A percentile compares a stretch with the other conserved stretches of the same genome.
phyloP scores from a whole-genome alignment of 2,329 filamentous ascomycete species.

The Trichophyton benhamiae region DNA sequence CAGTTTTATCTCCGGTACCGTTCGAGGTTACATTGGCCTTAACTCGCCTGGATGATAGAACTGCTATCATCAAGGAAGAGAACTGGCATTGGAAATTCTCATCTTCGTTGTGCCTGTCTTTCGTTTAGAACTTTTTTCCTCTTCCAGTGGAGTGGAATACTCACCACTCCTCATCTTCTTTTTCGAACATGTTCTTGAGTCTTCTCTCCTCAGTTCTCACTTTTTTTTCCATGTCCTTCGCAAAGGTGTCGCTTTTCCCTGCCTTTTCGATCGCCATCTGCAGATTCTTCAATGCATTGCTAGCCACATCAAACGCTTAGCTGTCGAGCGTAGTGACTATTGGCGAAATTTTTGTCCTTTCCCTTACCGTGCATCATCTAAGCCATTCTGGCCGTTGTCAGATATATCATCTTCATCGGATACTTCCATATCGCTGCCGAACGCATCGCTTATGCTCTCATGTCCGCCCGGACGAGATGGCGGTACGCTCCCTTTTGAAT shows the following conservation, averaged over 20 bases:
- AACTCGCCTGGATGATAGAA: background rate
- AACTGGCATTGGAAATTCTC: constrained; percentile 11
- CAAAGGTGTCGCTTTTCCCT: constrained; percentile 14
- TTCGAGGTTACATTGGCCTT: background rate
- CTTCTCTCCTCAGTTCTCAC: constrained; percentile 13
- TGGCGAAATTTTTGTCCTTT: no score
- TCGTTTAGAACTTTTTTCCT: background rate
- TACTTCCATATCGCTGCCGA: background rate
- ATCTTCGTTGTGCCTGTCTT: constrained; percentile 8
- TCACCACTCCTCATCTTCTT: constrained; percentile 10
- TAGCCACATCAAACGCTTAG: constrained; percentile 2
- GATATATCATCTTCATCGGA: constrained; percentile 4
- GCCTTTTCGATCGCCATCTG: constrained; percentile 11
- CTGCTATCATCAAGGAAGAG: constrained; percentile 6
- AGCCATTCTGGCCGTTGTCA: constrained; percentile 7
- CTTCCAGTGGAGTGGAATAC: background rate
- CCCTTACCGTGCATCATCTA: constrained; percentile 11
- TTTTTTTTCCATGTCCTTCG: constrained; percentile 12
- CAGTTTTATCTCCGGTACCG: background rate
- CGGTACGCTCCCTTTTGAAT: background rate
- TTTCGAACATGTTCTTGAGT: constrained; percentile 10
- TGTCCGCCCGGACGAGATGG: background rate
- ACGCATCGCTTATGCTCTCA: background rate
- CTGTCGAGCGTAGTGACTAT: background rate
- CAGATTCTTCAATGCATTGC: constrained; percentile 12